phyloP scores from a whole-genome alignment of 805 yeast genomes.

The Wickerhamiella slavikovae region DNA sequence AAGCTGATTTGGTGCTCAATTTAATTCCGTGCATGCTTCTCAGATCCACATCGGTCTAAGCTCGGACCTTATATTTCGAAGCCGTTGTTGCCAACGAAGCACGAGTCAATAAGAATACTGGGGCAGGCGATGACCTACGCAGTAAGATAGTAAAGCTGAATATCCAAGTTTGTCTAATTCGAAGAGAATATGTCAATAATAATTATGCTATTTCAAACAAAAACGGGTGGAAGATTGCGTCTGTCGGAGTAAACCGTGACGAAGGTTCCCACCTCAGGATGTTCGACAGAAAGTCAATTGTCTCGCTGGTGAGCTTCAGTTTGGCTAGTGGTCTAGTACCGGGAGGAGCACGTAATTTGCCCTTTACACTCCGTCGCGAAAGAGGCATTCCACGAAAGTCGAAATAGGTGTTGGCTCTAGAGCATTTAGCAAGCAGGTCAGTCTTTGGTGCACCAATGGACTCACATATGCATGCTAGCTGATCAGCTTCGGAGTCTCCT shows the following conservation, averaged over 20 bases:
- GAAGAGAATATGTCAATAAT: no score
- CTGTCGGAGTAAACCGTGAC: conserved; percentile 20
- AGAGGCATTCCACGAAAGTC: conserved; percentile 18
- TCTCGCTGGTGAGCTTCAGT: conserved; percentile 4
- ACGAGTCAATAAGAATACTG: no score
- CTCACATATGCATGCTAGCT: conserved; percentile 76
- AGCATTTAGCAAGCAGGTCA: conserved; percentile 15
- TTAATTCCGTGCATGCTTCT: no score
- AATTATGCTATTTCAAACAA: conserved; percentile 14
- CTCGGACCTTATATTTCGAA: no score
- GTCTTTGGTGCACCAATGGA: conserved; percentile 73
- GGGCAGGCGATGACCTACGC: no score
- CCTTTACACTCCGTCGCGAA: conserved; percentile 6
- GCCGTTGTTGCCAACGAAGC: no score
- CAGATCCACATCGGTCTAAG: no score
- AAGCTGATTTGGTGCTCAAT: no score
- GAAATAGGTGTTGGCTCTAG: conserved; percentile 20
- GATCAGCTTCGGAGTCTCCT: conserved; percentile 76
- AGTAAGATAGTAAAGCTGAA: no score
- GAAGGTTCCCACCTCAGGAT: conserved; percentile 56
- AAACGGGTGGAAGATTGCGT: conserved; percentile 21
- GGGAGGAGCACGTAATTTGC: conserved; percentile 7
- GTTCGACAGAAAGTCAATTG: conserved; percentile 28
- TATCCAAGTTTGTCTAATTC: no score
- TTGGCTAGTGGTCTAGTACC: conserved; percentile 5